Percentiles rank a stretch among this genome's conserved stretches.
These are phyloP conservation scores for Eucalyptus curtisii DNA, from an alignment of 345 rosid species.

Conservation along the genomic window DNA sequence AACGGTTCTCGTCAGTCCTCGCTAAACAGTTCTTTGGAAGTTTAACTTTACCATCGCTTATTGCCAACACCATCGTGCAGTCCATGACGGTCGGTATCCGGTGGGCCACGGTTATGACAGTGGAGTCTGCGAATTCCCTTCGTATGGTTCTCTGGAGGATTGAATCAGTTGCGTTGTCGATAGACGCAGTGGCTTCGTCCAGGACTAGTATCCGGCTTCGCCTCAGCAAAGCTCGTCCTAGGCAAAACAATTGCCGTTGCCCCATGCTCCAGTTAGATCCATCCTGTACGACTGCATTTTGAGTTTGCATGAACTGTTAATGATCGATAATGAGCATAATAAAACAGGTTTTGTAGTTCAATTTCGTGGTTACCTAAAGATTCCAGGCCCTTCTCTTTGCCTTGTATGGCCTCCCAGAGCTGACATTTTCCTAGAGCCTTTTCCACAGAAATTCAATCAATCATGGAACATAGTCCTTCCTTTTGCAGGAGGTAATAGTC, in stretches of 20 bases:
- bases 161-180: constrained; percentile 39
- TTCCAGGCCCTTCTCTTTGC: constrained; percentile 17
- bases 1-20: background rate
- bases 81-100: constrained; percentile 59
- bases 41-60: constrained; percentile 17
- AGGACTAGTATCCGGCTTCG: constrained; percentile 37
- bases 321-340: background rate
- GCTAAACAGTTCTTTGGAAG: background rate
- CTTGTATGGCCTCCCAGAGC: constrained; percentile 15
- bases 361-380: constrained; percentile 7
- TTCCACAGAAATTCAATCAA: background rate
- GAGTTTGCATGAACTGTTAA: background rate
- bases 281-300: constrained; percentile 31
- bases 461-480: background rate
- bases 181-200: constrained; percentile 62
- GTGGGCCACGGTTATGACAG: constrained; percentile 53
- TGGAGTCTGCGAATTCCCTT: constrained; percentile 35
- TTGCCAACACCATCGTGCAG: constrained; percentile 44
- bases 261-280: constrained; percentile 70
- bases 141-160: constrained; percentile 43
- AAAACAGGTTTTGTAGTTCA: background rate
- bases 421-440: constrained; percentile 33
- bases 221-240: constrained; percentile 49
- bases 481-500: background rate
- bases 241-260: constrained; percentile 43